Conservation (phyloP, 345 rosid species). For the Rhodomyrtus tomentosa region DNA sequence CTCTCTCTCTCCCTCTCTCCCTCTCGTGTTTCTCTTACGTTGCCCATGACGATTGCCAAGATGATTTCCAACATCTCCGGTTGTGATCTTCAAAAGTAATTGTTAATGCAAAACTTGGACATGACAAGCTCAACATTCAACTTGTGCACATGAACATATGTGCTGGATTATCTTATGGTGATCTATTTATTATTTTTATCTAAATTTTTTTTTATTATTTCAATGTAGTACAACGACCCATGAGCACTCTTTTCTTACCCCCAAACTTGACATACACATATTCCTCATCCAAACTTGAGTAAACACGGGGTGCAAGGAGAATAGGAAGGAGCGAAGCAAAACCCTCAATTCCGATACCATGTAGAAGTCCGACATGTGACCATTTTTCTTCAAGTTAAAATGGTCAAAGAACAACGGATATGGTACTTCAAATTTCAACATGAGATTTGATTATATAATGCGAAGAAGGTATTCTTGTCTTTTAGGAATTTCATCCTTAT, state of each 20-base stretch:
- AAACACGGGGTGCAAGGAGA: neutral
- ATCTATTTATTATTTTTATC: neutral
- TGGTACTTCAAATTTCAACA: neutral
- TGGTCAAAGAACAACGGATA: neutral
- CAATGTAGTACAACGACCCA: too few relatives aligned
- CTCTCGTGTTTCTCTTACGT: neutral
- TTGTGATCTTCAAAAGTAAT: neutral
- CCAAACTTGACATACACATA: neutral
- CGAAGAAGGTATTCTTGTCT: neutral
- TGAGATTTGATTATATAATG: neutral
- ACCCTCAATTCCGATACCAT: neutral
- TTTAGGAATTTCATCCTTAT: neutral
- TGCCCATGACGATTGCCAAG: neutral
- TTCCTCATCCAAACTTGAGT: neutral
- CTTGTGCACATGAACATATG: neutral
- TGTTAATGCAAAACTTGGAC: neutral
- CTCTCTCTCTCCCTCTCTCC: neutral
- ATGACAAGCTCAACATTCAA: neutral
- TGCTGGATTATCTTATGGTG: neutral
- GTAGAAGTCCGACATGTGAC: fast-evolving
- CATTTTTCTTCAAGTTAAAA: neutral
- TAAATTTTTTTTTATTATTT: neutral
- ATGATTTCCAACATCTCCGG: neutral
- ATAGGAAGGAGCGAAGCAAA: neutral
- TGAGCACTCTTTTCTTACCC: neutral